Percentiles rank a stretch among this genome's conserved stretches.
These are phyloP conservation scores for Baorangia bicolor DNA, from an alignment of 768 basidiomycete species.

Conservation along the genomic window DNA sequence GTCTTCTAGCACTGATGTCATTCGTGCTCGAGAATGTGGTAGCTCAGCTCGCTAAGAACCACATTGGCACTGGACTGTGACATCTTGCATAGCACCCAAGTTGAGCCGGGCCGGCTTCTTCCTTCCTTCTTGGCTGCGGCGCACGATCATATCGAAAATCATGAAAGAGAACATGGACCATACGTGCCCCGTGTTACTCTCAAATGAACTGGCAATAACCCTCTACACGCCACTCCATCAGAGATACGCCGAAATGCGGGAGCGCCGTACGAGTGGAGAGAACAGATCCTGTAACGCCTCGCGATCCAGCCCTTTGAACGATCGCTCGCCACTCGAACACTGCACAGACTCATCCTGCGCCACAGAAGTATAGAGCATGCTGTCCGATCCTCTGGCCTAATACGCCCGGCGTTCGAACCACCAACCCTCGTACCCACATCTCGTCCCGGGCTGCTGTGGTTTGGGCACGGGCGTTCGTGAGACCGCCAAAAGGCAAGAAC, in stretches of 20 bases:
- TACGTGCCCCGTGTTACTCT: background rate
- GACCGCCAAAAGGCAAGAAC: conserved; percentile 13
- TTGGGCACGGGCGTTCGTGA: background rate
- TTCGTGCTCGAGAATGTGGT: background rate
- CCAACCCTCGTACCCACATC: conserved; percentile 17
- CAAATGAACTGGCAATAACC: background rate
- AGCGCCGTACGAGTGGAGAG: background rate
- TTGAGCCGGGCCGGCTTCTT: background rate
- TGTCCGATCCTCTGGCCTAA: background rate
- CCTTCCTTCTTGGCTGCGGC: background rate
- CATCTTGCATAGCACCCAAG: background rate
- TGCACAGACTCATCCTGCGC: background rate
- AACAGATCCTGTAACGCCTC: background rate
- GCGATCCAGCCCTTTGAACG: background rate
- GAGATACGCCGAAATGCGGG: conserved; percentile 1
- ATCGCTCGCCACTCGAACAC: background rate
- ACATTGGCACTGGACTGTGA: background rate
- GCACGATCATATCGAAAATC: conserved; percentile 10
- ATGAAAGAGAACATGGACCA: background rate
- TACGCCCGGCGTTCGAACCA: background rate
- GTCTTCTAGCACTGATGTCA: conserved; percentile 5
- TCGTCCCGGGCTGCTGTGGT: background rate
- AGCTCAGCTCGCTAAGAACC: background rate
- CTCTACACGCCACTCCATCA: background rate
- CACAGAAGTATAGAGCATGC: conserved; percentile 6